phyloP scores from a whole-genome alignment of 495 filamentous ascomycete genomes.

The Trichoderma orchidacearum region DNA sequence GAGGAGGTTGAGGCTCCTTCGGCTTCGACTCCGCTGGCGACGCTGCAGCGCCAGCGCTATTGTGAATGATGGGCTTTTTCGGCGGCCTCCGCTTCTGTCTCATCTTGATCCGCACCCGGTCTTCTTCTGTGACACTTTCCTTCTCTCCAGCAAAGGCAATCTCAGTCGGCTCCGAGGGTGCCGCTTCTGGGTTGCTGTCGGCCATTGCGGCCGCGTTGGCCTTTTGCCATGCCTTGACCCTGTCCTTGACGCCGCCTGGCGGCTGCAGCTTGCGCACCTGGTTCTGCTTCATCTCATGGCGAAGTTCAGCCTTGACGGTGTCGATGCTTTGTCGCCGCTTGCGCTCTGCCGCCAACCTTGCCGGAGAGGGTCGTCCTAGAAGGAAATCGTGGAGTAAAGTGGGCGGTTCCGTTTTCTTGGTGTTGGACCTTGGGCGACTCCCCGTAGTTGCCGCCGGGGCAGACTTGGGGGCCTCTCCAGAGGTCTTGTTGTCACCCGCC shows the following conservation, averaged over 20 bases:
- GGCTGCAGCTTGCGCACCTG: constrained; percentile 30
- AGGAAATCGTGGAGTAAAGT: constrained; percentile 39
- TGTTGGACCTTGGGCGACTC: constrained; percentile 9
- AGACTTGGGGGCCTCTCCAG: constrained; percentile 22
- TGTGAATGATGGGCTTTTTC: constrained; percentile 7
- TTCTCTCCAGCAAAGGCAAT: constrained; percentile 23
- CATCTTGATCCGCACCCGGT: constrained; percentile 31
- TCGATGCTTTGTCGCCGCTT: constrained; percentile 30
- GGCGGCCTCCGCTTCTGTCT: constrained; percentile 22
- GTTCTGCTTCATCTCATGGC: constrained; percentile 36
- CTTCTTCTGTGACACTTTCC: constrained; percentile 35
- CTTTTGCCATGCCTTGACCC: constrained; percentile 70
- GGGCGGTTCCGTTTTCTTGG: constrained; percentile 22
- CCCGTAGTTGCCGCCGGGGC: constrained; percentile 18
- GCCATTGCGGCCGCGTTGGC: constrained; percentile 40
- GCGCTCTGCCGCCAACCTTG: constrained; percentile 25
- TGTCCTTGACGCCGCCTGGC: constrained; percentile 44
- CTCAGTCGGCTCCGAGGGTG: constrained; percentile 28
- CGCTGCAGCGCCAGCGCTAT: constrained; percentile 8
- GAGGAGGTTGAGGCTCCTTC: constrained; percentile 21
- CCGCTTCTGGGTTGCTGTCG: constrained; percentile 20
- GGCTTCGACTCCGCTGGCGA: constrained; percentile 6
- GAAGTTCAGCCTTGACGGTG: constrained; percentile 23
- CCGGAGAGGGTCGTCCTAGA: constrained; percentile 34
- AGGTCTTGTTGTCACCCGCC: neutral